These are phyloP conservation scores for Quercus agrifolia DNA, from an alignment of 306 rosid species.

Conservation along the genomic window DNA sequence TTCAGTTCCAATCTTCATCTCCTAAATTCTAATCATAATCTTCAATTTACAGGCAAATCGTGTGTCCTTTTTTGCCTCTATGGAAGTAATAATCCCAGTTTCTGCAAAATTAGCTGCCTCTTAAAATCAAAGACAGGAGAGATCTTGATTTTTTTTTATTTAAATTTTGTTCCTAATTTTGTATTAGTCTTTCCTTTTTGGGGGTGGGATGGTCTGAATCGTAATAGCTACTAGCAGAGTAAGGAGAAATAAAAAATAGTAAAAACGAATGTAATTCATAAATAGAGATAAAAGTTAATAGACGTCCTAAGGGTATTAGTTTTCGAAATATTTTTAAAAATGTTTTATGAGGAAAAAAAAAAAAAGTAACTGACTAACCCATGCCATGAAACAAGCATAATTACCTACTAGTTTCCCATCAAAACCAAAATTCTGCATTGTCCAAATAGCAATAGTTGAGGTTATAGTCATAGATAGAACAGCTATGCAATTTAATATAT, in stretches of 20 bases:
- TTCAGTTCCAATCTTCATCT: conserved; percentile 4
- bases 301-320: too few species aligned
- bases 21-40: not conserved
- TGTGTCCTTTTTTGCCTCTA: not conserved
- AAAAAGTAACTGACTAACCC: conserved; percentile 32
- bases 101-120: conserved; percentile 6
- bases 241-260: not conserved
- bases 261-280: not conserved
- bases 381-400: conserved; percentile 94
- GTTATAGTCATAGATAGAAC: not conserved
- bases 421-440: conserved; percentile 83
- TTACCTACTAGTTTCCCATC: conserved; percentile 90
- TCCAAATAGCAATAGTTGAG: conserved; percentile 1
- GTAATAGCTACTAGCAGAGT: too few species aligned
- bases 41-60: conserved; percentile 1
- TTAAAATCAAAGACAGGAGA: not conserved
- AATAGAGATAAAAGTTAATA: not conserved
- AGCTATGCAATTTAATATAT: not conserved
- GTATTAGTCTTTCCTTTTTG: not conserved
- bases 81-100: conserved; percentile 10
- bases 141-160: not conserved
- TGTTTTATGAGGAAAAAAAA: not conserved
- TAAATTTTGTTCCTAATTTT: not conserved
- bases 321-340: too few species aligned
- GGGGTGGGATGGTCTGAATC: not conserved